These are phyloP conservation scores for Termitomyces sp. DNA, from an alignment of 768 basidiomycete genomes.

Conservation along the genomic window DNA sequence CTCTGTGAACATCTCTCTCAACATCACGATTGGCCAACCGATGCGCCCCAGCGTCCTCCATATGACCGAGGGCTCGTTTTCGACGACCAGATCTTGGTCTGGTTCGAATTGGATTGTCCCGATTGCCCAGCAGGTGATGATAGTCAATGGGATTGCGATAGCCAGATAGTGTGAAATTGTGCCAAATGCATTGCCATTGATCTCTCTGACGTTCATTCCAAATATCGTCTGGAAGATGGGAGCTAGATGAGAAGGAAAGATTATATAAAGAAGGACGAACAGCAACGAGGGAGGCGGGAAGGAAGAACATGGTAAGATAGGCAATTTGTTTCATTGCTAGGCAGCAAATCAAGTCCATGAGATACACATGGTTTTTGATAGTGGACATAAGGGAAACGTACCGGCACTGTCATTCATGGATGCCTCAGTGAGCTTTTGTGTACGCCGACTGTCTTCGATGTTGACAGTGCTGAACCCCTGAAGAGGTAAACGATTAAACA, in stretches of 20 bases:
- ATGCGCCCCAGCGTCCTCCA: constrained; percentile 11
- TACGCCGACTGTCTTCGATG: constrained; percentile 40
- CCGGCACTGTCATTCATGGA: constrained; percentile 39
- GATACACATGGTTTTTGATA: neutral
- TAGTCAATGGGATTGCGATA: constrained; percentile 34
- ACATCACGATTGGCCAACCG: constrained; percentile 13
- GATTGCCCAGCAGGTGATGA: constrained; percentile 40
- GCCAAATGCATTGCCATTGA: constrained; percentile 25
- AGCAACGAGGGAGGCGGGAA: constrained; percentile 48
- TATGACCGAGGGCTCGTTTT: constrained; percentile 1
- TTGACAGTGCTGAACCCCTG: constrained; percentile 46
- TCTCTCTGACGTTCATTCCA: constrained; percentile 50
- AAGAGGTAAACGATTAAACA: neutral
- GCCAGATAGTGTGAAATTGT: constrained; percentile 35
- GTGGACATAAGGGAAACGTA: constrained; percentile 11
- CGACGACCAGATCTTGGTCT: neutral
- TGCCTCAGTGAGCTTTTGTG: constrained; percentile 35
- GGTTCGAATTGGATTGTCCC: constrained; percentile 38
- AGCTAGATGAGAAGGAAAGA: neutral
- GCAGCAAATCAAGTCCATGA: neutral
- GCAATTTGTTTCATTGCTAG: constrained; percentile 49
- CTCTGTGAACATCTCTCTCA: neutral
- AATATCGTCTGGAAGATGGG: constrained; percentile 35
- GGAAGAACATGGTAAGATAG: constrained; percentile 57
- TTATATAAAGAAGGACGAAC: constrained; percentile 20